A percentile compares a stretch with the other conserved stretches of the same genome.
Evolutionary conservation across 75 land plant genomes (phyloP).

Genomic region (Picea sitchensis): DNA sequence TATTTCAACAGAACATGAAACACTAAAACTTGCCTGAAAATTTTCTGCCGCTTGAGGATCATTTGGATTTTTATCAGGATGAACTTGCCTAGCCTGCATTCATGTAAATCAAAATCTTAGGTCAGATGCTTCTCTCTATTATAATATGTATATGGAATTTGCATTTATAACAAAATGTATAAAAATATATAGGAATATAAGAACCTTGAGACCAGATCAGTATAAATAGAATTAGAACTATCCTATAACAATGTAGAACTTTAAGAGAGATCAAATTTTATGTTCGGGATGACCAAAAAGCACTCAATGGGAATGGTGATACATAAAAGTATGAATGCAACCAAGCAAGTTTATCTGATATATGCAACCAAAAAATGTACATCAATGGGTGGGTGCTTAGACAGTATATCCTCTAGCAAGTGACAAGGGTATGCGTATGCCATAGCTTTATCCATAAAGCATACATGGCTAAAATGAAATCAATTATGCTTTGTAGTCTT

Average conservation of each 20-base stretch:
- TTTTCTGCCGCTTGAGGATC: slow-evolving; percentile 76
- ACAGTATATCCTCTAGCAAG: background rate
- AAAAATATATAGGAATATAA: background rate
- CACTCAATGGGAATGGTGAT: background rate
- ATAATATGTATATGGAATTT: background rate
- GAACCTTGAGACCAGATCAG: background rate
- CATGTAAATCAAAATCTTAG: background rate
- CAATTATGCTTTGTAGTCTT: background rate
- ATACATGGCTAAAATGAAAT: background rate
- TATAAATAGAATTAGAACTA: background rate
- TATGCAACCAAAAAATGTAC: background rate
- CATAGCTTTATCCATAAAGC: background rate
- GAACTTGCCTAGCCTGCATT: slow-evolving; percentile 78
- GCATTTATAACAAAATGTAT: background rate
- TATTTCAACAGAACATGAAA: background rate
- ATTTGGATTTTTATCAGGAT: slow-evolving; percentile 84
- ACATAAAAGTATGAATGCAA: background rate
- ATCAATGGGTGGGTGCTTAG: background rate
- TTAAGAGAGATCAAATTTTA: background rate
- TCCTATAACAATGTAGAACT: background rate
- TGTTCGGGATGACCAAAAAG: background rate
- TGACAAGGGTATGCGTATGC: background rate
- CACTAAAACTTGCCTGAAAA: slow-evolving; percentile 49
- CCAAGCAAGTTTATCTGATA: background rate
- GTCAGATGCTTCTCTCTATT: background rate